Base-by-base conservation (phyloP, 1,284 basidiomycete species). In the Ceratorhiza oryzae-sativae region DNA sequence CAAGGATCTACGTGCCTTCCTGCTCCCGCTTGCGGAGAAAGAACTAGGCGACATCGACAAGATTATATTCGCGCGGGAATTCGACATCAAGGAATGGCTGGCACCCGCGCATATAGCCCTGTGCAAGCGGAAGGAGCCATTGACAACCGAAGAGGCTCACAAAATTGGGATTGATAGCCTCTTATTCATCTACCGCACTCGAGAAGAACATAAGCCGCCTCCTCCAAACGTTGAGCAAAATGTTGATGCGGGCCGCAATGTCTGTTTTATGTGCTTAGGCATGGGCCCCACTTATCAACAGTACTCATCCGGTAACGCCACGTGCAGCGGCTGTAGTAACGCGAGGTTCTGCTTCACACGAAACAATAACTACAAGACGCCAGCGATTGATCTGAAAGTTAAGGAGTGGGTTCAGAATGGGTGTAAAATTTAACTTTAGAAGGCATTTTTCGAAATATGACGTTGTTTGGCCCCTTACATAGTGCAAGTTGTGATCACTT, bases 1-100 rank as follows among this genome's bases (percentile, higher is more conserved):
- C 30, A 20, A 36, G n/a, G 55, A 58, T 1, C 55, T 58, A 5
- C 34, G 34, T 20, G 15, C 4, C 30, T 15, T 9, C n/a, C 30
- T 58, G 18, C 13, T 58, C 25, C 32, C 18, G 4, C 34, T 58
- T 27, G 55, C 55, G 3, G 32, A 58, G 20, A 18, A 58, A 10
- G 34, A 34, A 9, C 32, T 58, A 5, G 25, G 25, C 2, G 55
- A 58, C 18, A 12, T 72, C 20, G 41, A 51, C 42, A 80, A 78
- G 27, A 70, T 73, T 10, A 15, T 32, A 18, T 25, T 73, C 4
- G 72, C 65, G 2, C 45, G 41, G 2, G 30, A 60, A n/a, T 73
- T 55, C 18, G 32, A n/a, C 18, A 42, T 73, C 20, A 39, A 53
- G 41, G 25, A 70, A 30, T 73, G 72, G 72, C 46, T 73, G 1